Evolutionary conservation across 768 basidiomycete species (phyloP).

Genomic region (Coprinopsis strossmayeri): DNA sequence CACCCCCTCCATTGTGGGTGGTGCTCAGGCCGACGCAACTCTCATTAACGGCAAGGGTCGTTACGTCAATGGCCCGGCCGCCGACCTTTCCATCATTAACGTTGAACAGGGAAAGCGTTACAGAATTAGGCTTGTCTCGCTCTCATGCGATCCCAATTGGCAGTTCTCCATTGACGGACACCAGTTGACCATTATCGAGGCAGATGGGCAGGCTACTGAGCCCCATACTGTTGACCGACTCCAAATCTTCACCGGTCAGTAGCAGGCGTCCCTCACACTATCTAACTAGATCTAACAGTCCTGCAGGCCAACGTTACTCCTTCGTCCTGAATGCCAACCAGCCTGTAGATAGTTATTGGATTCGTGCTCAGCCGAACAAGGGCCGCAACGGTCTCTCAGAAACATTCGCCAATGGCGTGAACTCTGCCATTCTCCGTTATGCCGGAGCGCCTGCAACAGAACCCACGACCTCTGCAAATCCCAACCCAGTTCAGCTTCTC

Average conservation of each 20-base stretch:
- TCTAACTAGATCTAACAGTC: neutral
- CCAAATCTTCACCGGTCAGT: conserved; percentile 29
- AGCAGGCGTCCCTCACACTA: conserved; percentile 12
- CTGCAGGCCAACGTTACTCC: conserved; percentile 36
- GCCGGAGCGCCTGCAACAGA: conserved; percentile 32
- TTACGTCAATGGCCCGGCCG: conserved; percentile 31
- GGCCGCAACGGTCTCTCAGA: conserved; percentile 9
- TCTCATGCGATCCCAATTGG: conserved; percentile 43
- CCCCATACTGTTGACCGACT: conserved; percentile 32
- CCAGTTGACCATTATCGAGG: conserved; percentile 33
- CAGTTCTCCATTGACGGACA: conserved; percentile 40
- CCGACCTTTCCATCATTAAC: conserved; percentile 36
- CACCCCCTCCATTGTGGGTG: conserved; percentile 15
- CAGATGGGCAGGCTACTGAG: conserved; percentile 27
- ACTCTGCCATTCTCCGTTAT: conserved; percentile 45
- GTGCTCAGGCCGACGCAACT: conserved; percentile 28
- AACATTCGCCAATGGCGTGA: conserved; percentile 30
- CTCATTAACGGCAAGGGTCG: conserved; percentile 51
- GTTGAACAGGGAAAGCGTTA: conserved; percentile 37
- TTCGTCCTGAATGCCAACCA: conserved; percentile 38
- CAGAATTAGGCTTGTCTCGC: conserved; percentile 46
- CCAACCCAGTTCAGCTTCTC: conserved; percentile 16
- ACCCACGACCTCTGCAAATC: conserved; percentile 24
- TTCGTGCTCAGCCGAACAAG: conserved; percentile 31
- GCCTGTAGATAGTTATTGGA: conserved; percentile 45